A percentile compares a stretch with the other conserved stretches of the same genome.
These are phyloP conservation scores for Cladochytrium replicatum DNA, from an alignment of 192 early-diverging fungal genomes.

Conservation along the genomic window DNA sequence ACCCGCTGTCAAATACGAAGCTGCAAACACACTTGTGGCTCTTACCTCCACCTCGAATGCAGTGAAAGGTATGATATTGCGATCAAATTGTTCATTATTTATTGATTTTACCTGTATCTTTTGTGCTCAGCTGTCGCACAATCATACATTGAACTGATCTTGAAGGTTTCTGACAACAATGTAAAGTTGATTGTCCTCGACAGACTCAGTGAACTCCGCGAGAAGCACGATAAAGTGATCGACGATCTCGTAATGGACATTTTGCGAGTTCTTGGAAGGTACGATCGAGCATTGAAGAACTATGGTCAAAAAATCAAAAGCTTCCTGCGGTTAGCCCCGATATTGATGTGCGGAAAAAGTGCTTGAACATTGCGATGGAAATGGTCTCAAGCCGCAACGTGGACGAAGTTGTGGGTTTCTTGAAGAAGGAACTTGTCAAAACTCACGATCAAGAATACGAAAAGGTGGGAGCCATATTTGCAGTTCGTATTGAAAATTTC, in stretches of 20 bases:
- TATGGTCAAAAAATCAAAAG: slow-evolving; percentile 1
- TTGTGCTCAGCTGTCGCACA: slow-evolving; percentile 62
- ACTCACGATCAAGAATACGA: slow-evolving; percentile 87
- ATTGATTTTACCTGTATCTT: background rate
- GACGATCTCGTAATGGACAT: slow-evolving; percentile 97
- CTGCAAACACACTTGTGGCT: slow-evolving; percentile 81
- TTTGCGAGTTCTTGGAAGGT: slow-evolving; percentile 75
- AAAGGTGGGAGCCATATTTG: slow-evolving; percentile 38
- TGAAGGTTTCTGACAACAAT: slow-evolving; percentile 96
- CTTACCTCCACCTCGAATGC: slow-evolving; percentile 82
- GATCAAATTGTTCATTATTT: background rate
- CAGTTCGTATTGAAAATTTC: background rate
- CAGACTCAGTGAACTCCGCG: slow-evolving; percentile 76
- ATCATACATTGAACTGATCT: slow-evolving; percentile 82
- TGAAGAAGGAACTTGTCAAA: slow-evolving; percentile 94
- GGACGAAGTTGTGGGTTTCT: slow-evolving; percentile 78
- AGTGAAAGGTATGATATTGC: slow-evolving; percentile 71
- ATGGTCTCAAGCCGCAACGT: slow-evolving; percentile 87
- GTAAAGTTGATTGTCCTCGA: slow-evolving; percentile 94
- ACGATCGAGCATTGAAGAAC: background rate
- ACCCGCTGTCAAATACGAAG: slow-evolving; percentile 94
- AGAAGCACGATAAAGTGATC: slow-evolving; percentile 78
- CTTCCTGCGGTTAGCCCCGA: too few relatives aligned
- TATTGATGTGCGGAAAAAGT: slow-evolving; percentile 87
- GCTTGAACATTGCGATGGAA: slow-evolving; percentile 78